Evolutionary conservation across 2,329 filamentous ascomycete genomes (phyloP), one percentile per base, ranked within the genome.

Genomic region (Bisporella sp.): DNA sequence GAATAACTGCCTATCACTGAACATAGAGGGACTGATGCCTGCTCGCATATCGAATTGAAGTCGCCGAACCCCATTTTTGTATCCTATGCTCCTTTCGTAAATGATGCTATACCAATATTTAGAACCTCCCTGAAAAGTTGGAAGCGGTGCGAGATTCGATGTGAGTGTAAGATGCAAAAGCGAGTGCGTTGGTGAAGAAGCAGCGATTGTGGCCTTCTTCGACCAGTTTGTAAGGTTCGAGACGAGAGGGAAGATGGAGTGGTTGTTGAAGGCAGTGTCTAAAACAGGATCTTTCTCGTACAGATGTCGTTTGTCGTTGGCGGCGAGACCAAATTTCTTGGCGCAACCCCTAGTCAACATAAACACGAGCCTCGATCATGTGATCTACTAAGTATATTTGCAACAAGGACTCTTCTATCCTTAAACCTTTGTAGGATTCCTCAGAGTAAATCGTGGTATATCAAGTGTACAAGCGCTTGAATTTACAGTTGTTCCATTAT

Each of bases 1-100:
- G 82, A 82, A 61, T 85, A 80, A 43, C 85, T 79, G 13, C 93
- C 93, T 59, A 99, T 81, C 50, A 90, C 78, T 47, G 89, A 82
- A 72, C 93, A 99, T 63, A 97, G 72, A 53, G 93, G 93, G 59
- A 99, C 76, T 55, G 90, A 81, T 55, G 88, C 86, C 73, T 85
- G 88, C 60, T 80, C 76, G 79, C 93, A 99, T 74, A 97, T 85
- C 61, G 77, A 75, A 52, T 84, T 81, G 72, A 97, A 97, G 71
- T 95, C 87, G 61, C 92, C 92, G 71, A 97, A 97, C 57, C 84
- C 87, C 78, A 95, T 91, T 42, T 45, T 32, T 45, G 31, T 46
- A 11, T 45, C 39, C 50, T n/a, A 46, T 21, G 41, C 41, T 41
- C 13, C 33, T 48, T 40, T 52, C 33, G 50, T 52, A 21, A 21